These are phyloP conservation scores for Pseudogymnoascus sp. DNA, from an alignment of 2,329 filamentous ascomycete genomes.

Conservation along the genomic window DNA sequence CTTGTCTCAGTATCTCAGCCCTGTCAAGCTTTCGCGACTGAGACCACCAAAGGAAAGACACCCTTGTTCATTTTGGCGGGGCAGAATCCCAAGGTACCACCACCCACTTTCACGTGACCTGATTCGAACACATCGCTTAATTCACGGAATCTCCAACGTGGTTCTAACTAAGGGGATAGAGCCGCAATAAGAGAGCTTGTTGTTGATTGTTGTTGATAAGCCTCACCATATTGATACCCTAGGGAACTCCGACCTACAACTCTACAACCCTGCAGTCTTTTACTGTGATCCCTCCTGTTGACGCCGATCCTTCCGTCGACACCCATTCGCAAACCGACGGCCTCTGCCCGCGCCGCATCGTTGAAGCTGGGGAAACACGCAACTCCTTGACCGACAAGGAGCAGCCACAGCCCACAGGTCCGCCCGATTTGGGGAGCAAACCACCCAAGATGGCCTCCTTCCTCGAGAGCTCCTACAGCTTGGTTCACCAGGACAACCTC, in stretches of 20 bases:
- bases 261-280: background rate
- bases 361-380: background rate
- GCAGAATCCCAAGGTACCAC: constrained; percentile 1
- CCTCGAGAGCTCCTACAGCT: constrained; percentile 87
- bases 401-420: constrained; percentile 11
- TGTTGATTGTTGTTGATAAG: constrained; percentile 5
- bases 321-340: background rate
- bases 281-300: constrained; percentile 12
- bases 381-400: constrained; percentile 1
- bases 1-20: constrained; percentile 10
- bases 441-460: constrained; percentile 76
- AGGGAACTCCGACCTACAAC: background rate
- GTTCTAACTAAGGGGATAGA: constrained; percentile 9
- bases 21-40: constrained; percentile 8
- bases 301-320: constrained; percentile 3
- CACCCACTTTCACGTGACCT: constrained; percentile 2
- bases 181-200: background rate
- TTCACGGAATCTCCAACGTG: constrained; percentile 8
- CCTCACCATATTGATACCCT: constrained; percentile 2
- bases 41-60: background rate
- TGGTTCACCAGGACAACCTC: constrained; percentile 96
- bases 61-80: constrained; percentile 6
- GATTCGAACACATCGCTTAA: constrained; percentile 1
- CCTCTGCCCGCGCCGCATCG: constrained; percentile 11
- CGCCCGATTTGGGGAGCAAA: constrained; percentile 17